Percentiles rank a stretch among this genome's conserved stretches.
phyloP scores from a whole-genome alignment of 2,329 filamentous ascomycete species.

The Talaromyces amestolkiae region DNA sequence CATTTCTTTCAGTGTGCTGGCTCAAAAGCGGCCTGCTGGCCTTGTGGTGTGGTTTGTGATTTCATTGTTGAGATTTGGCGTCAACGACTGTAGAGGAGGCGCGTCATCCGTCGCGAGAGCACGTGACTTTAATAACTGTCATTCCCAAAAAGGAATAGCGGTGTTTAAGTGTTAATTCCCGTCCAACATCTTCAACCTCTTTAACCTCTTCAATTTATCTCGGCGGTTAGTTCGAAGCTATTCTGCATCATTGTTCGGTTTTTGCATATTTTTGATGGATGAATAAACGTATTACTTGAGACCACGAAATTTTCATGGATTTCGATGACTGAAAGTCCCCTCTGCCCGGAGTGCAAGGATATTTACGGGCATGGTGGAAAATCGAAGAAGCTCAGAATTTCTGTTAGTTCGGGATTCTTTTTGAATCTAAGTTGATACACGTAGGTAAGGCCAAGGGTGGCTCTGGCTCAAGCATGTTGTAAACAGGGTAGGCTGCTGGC shows the following conservation, averaged over 20 bases:
- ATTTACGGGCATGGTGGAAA: neutral
- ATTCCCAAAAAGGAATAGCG: neutral
- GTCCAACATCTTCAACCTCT: neutral
- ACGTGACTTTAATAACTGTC: conserved; percentile 3
- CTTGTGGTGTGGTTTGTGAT: neutral
- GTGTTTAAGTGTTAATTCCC: neutral
- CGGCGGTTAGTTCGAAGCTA: too few relatives aligned
- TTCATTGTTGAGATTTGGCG: neutral
- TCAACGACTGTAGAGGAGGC: neutral
- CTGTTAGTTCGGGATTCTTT: neutral
- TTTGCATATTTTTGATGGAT: neutral
- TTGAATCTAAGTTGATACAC: neutral
- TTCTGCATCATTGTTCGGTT: too few relatives aligned
- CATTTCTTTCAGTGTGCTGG: conserved; percentile 9
- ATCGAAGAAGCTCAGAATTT: too few relatives aligned
- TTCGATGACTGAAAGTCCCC: neutral
- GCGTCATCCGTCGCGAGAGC: conserved; percentile 14
- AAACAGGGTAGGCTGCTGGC: neutral
- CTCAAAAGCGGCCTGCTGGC: neutral
- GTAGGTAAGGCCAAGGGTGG: neutral
- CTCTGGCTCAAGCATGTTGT: neutral
- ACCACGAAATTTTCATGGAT: neutral
- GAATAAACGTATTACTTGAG: neutral
- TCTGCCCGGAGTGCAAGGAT: neutral
- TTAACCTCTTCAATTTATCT: too few relatives aligned